phyloP scores from a whole-genome alignment of 2,329 filamentous ascomycete genomes.

The Rachicladosporium sp. region DNA sequence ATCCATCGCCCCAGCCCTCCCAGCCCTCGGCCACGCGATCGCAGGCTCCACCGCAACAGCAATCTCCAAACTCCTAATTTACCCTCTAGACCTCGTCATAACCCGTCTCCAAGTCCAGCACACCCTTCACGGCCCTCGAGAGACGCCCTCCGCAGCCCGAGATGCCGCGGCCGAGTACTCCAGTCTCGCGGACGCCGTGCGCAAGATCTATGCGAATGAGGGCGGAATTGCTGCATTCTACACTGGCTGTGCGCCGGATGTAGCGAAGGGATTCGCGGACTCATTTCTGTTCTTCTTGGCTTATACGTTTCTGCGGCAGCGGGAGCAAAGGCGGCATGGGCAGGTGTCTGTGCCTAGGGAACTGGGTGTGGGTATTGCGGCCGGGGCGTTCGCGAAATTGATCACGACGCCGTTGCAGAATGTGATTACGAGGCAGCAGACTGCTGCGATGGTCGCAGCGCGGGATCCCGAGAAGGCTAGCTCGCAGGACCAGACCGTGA shows the following conservation, averaged over 20 bases:
- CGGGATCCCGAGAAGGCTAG: slow-evolving; percentile 23
- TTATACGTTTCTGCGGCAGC: slow-evolving; percentile 50
- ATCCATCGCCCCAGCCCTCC: slow-evolving; percentile 37
- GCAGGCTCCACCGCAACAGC: slow-evolving; percentile 70
- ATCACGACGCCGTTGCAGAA: slow-evolving; percentile 73
- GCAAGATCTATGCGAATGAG: slow-evolving; percentile 57
- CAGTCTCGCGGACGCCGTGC: slow-evolving; percentile 55
- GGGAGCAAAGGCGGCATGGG: slow-evolving; percentile 9
- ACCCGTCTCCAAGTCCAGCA: slow-evolving; percentile 72
- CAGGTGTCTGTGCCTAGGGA: slow-evolving; percentile 50
- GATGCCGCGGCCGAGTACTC: slow-evolving; percentile 41
- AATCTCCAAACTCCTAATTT: slow-evolving; percentile 64
- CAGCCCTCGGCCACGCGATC: slow-evolving; percentile 68
- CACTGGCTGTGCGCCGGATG: slow-evolving; percentile 32
- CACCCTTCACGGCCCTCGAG: slow-evolving; percentile 34
- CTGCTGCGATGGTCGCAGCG: slow-evolving; percentile 41
- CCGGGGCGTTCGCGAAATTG: slow-evolving; percentile 62
- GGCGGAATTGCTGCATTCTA: slow-evolving; percentile 61
- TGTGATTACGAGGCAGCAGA: slow-evolving; percentile 72
- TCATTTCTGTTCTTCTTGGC: slow-evolving; percentile 79
- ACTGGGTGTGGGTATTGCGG: slow-evolving; percentile 58
- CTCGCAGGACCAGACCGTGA: slow-evolving; percentile 20
- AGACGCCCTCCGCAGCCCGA: slow-evolving; percentile 22
- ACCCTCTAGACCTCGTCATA: slow-evolving; percentile 71
- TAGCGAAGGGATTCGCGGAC: slow-evolving; percentile 44